phyloP scores from a whole-genome alignment of 345 rosid genomes.

The Geranium brycei region DNA sequence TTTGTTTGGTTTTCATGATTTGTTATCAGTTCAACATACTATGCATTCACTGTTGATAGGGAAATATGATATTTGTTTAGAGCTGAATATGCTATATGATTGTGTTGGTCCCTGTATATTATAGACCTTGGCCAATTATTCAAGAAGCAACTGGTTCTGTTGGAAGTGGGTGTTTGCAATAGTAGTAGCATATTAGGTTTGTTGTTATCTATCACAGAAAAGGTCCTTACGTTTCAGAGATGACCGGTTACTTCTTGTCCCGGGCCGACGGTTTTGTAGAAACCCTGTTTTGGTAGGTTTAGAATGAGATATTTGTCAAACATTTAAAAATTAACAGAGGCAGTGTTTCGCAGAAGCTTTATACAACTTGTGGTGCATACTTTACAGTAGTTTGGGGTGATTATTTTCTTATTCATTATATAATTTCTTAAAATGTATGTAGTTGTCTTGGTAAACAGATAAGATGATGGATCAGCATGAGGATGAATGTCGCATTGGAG shows the following conservation, averaged over 20 bases:
- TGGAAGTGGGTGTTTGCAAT: not conserved
- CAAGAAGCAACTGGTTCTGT: too few relatives aligned
- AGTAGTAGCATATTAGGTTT: not conserved
- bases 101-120: not conserved
- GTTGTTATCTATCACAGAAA: not conserved
- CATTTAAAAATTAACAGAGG: not conserved
- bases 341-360: not conserved
- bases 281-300: not conserved
- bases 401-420: not conserved
- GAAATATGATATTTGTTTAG: not conserved
- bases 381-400: not conserved
- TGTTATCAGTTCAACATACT: not conserved
- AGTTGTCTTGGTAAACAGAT: constrained; percentile 1
- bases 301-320: not conserved
- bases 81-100: not conserved
- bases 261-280: not conserved
- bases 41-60: not conserved
- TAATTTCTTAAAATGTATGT: not conserved
- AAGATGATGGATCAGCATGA: constrained; percentile 52
- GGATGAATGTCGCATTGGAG: constrained; percentile 36
- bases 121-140: too few relatives aligned
- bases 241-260: not conserved
- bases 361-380: not conserved
- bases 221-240: not conserved
- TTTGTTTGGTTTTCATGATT: not conserved